phyloP scores from a whole-genome alignment of 768 basidiomycete genomes.

The Kwoniella sp. region DNA sequence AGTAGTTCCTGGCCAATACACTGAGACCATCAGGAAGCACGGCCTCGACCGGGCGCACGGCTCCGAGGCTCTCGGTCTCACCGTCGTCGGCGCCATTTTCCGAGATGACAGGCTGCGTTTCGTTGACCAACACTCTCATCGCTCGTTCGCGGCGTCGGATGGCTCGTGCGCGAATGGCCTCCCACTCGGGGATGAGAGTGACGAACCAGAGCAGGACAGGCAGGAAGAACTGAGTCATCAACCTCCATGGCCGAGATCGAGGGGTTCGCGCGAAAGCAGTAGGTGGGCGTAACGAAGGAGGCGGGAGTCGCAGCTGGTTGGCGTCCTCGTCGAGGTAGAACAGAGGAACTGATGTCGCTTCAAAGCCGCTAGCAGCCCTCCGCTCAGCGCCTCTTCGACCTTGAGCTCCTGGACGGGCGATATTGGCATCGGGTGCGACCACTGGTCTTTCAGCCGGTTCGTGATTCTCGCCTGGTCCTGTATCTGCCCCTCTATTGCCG shows the following conservation, averaged over 20 bases:
- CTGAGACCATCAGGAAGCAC: constrained; percentile 28
- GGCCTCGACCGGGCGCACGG: too few species aligned
- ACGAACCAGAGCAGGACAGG: constrained; percentile 40
- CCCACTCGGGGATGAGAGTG: constrained; percentile 41
- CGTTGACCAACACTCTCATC: constrained; percentile 34
- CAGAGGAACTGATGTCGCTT: constrained; percentile 13
- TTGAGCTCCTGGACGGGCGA: too few species aligned
- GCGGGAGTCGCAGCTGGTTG: constrained; percentile 22
- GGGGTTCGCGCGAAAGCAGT: not conserved
- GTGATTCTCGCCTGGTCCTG: too few species aligned
- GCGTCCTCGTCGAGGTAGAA: constrained; percentile 31
- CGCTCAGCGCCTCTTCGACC: not conserved
- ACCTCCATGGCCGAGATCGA: constrained; percentile 11
- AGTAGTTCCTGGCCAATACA: constrained; percentile 27
- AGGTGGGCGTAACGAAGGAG: not conserved
- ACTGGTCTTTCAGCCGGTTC: too few species aligned
- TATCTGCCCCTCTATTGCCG: not conserved
- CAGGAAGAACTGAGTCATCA: constrained; percentile 32
- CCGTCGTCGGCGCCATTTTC: not conserved
- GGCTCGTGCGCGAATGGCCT: constrained; percentile 22
- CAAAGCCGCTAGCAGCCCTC: too few species aligned
- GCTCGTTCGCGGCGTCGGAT: constrained; percentile 33
- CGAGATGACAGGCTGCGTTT: constrained; percentile 4
- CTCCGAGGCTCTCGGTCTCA: not conserved
- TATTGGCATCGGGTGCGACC: too few species aligned